These are phyloP conservation scores for Eucalyptus erythrocorys DNA, from an alignment of 345 rosid genomes.

Conservation along the genomic window DNA sequence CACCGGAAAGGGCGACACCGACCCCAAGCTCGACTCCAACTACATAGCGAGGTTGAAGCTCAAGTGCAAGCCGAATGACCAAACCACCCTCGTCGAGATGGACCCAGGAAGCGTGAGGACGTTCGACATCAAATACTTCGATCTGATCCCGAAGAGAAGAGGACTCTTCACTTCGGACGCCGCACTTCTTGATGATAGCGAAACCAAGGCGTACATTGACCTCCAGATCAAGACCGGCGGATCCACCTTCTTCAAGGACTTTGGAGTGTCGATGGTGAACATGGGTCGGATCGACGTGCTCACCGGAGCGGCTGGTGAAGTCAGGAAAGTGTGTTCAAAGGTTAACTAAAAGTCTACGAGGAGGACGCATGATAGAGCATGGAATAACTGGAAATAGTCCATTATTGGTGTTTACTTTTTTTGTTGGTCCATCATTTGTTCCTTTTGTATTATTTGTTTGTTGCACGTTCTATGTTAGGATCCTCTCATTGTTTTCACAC, in stretches of 20 bases:
- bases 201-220: conserved; percentile 32
- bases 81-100: conserved; percentile 41
- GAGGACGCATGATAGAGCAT: not conserved
- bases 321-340: conserved; percentile 48
- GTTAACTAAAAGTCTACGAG: conserved; percentile 21
- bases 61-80: conserved; percentile 34
- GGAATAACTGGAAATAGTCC: not conserved
- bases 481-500: not conserved
- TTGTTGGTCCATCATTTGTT: not conserved
- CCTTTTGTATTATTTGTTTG: not conserved
- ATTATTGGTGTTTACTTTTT: not conserved
- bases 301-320: conserved; percentile 33
- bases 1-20: conserved; percentile 48
- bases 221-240: not conserved
- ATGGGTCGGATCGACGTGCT: conserved; percentile 57
- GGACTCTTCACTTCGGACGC: conserved; percentile 53
- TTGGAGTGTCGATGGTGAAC: conserved; percentile 50
- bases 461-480: not conserved
- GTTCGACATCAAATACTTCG: conserved; percentile 38
- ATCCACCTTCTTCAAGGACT: conserved; percentile 39
- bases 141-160: conserved; percentile 34
- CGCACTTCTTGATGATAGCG: conserved; percentile 30
- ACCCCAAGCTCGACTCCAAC: conserved; percentile 32
- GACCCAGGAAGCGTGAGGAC: conserved; percentile 60
- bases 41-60: conserved; percentile 6